Evolutionary conservation across 305 asterid genomes (phyloP), one percentile per base, ranked within the genome.

Genomic region (Stenogyne calaminthoides): DNA sequence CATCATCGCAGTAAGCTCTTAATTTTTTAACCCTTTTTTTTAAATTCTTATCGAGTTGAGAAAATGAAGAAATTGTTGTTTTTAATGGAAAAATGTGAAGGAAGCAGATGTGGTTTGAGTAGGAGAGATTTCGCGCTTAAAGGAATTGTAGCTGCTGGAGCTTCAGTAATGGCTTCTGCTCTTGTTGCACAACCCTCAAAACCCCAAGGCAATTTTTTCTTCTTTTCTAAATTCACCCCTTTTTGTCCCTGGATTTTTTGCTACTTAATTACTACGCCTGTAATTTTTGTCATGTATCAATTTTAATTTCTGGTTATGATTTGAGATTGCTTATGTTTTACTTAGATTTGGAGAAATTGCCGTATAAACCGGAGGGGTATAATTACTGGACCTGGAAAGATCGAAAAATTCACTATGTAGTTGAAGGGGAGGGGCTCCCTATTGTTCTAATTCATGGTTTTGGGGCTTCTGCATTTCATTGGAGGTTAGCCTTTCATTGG

Each of bases 391-490:
- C 79, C 0, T 92, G 97, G 97, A 71, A 80, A 72, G 97, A 85
- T 74, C 77, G 87, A 22, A 89, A 83, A 75, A 89, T 92, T 73
- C 97, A 92, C 78, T 92, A 89, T 77, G 93, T 92, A 25, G 96
- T 83, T 51, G 88, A 92, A 85, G 97, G 97, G 67, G 95, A 92
- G 68, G 97, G 97, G 2, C 36, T 40, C 49, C 96, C 98, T 47
- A 80, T 94, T 78, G 93, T 94, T 81, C 88, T 94, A 19, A 87
- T 94, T 86, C 98, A 94, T 84, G 98, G 98, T 0, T 94, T 94
- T 80, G 98, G 98, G 42, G 97, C 97, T 88, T 93, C 98, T 75
- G 96, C 98, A 22, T 94, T 81, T 81, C 98, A 93, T 59, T 93
- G 98, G 98, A 94, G 98, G 98, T 93, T 73, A n/a, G 46, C 36